Percentiles rank a stretch among this genome's conserved stretches.
These are phyloP conservation scores for Blepharisma stoltei DNA, from an alignment of 73 alveolate species.

Conservation along the genomic window DNA sequence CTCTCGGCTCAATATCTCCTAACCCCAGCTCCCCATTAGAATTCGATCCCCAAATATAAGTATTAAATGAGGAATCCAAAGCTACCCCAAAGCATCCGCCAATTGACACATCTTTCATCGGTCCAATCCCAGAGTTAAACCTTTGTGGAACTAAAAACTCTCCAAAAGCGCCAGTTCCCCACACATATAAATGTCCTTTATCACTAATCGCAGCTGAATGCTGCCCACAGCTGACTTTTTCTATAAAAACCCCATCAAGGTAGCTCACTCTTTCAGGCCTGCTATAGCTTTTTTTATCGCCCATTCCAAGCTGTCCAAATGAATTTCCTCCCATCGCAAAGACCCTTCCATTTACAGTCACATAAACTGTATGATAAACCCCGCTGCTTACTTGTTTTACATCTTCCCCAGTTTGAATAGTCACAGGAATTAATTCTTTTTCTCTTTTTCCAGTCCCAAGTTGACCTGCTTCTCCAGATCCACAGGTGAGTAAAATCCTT, in stretches of 20 bases:
- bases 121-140: neutral
- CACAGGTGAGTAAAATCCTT: constrained; percentile 57
- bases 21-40: constrained; percentile 47
- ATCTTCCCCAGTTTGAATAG: constrained; percentile 35
- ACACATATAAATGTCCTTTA: constrained; percentile 35
- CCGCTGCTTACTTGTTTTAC: constrained; percentile 59
- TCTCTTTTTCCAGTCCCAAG: constrained; percentile 45
- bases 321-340: constrained; percentile 65
- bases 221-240: constrained; percentile 47
- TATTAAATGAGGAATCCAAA: constrained; percentile 34
- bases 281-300: constrained; percentile 43
- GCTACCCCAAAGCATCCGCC: constrained; percentile 42
- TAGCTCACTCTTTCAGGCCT: constrained; percentile 37
- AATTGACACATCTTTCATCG: constrained; percentile 33
- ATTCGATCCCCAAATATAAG: constrained; percentile 52
- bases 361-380: constrained; percentile 47
- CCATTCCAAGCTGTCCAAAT: constrained; percentile 67
- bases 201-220: constrained; percentile 46
- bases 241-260: constrained; percentile 46
- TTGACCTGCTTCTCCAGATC: constrained; percentile 59
- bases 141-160: constrained; percentile 35
- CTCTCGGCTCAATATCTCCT: constrained; percentile 40
- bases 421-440: constrained; percentile 41
- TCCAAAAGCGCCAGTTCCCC: constrained; percentile 62
- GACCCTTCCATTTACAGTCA: constrained; percentile 44